Base-by-base conservation (phyloP, 2,329 filamentous ascomycete genomes). In the Botrytis squamosa region DNA sequence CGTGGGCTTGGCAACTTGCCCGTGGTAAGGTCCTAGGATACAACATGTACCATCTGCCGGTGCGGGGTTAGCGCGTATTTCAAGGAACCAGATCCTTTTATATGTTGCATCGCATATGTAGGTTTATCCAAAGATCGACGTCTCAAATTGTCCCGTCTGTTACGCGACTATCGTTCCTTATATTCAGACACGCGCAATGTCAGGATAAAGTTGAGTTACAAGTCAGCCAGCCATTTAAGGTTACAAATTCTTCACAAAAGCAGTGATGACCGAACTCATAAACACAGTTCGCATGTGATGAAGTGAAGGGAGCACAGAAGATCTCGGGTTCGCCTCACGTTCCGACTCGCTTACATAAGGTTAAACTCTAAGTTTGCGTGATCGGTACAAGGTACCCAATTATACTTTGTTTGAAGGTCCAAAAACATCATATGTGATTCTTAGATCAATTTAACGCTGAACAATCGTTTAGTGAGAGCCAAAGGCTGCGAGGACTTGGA, bases 231-330 rank as follows among this genome's bases (percentile, higher is more conserved):
- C 36, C 25, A 69, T 40, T 44, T n/a, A 63, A 42, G 60, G 22
- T 63, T 57, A 42, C 18, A 57, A 16, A 6, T 20, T 16, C 38
- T 33, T 33, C 10, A 16, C 1, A 42, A 38, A 42, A 5, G 49
- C 6, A n/a, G 40, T 42, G 46, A 42, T 68, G 66, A 68, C 66
- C 49, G 6, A 42, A 42, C 36, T 29, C 42, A 66, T 25, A 49
- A 49, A 20, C 29, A 49, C 9, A 20, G 22, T 44, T 52, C 12
- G 38, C 66, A 69, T 69, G 66, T 69, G 66, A 69, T 69, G n/a
- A 18, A 16, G 10, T 57, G 52, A 33, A 65, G 40, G 42, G 62
- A 14, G 4, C 5, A 65, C 40, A 62, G 18, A 16, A 22, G 40
- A 65, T 22, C 18, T 57, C 10, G 18, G 46, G 46, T 38, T 57